Evolutionary conservation across 2,329 filamentous ascomycete species (phyloP).

Genomic region (Orbilia ellipsospora): DNA sequence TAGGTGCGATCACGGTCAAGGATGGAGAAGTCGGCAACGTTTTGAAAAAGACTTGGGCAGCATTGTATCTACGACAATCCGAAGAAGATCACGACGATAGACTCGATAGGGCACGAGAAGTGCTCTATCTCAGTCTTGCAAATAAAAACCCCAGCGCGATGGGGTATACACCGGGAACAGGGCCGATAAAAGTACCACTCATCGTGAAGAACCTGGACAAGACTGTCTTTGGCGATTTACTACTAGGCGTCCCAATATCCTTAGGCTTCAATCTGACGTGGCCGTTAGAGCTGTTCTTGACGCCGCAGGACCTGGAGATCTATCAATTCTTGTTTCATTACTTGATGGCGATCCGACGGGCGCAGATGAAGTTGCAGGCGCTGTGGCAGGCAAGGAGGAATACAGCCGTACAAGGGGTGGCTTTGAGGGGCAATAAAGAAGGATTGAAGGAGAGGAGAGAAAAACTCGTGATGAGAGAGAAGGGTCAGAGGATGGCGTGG

Average conservation of each 20-base stretch:
- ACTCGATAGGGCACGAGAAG: slow-evolving; percentile 81
- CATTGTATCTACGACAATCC: slow-evolving; percentile 78
- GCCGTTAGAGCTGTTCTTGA: slow-evolving; percentile 88
- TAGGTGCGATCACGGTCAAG: slow-evolving; percentile 70
- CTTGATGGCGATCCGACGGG: slow-evolving; percentile 83
- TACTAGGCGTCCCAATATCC: slow-evolving; percentile 79
- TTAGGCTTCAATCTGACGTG: slow-evolving; percentile 79
- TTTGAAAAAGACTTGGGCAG: slow-evolving; percentile 80
- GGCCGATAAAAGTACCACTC: slow-evolving; percentile 57
- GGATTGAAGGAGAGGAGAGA: slow-evolving; percentile 72
- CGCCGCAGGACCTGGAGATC: slow-evolving; percentile 76
- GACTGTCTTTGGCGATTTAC: slow-evolving; percentile 76
- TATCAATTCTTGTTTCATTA: slow-evolving; percentile 92
- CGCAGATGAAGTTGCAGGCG: slow-evolving; percentile 83
- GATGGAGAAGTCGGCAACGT: slow-evolving; percentile 86
- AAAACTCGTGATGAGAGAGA: slow-evolving; percentile 72
- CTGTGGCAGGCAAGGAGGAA: slow-evolving; percentile 84
- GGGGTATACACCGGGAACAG: slow-evolving; percentile 57
- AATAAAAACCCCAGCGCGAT: slow-evolving; percentile 61
- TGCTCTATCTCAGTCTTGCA: slow-evolving; percentile 75
- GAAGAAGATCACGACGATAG: slow-evolving; percentile 80
- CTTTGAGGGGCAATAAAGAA: slow-evolving; percentile 70
- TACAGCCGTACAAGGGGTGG: slow-evolving; percentile 74
- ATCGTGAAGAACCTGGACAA: slow-evolving; percentile 63
- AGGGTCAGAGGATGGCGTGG: slow-evolving; percentile 84